Conservation (phyloP, 2,329 filamentous ascomycete species). For the Fusarium pininemorale region DNA sequence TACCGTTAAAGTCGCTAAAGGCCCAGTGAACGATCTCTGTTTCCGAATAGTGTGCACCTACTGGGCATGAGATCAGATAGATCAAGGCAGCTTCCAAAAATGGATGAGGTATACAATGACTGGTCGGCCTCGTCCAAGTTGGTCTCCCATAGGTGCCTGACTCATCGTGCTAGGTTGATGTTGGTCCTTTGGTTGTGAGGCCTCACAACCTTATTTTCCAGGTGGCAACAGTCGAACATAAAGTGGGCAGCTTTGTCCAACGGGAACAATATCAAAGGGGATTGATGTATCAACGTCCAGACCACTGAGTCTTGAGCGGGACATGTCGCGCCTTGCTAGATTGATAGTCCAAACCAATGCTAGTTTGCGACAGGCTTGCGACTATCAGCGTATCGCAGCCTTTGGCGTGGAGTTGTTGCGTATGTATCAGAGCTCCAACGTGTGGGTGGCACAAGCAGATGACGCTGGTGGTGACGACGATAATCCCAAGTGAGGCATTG, state of each 20-base stretch:
- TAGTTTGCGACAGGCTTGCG: background rate
- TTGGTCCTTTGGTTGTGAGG: slow-evolving; percentile 15
- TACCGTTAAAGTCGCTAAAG: slow-evolving; percentile 19
- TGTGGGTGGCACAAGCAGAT: slow-evolving; percentile 34
- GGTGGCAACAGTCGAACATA: slow-evolving; percentile 2
- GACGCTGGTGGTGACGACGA: slow-evolving; percentile 34
- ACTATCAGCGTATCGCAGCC: background rate
- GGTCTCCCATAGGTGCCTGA: slow-evolving; percentile 20
- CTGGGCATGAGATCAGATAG: slow-evolving; percentile 11
- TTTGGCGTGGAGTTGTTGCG: slow-evolving; percentile 8
- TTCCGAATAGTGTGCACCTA: slow-evolving; percentile 5
- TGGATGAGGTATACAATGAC: slow-evolving; percentile 14
- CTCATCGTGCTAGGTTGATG: slow-evolving; percentile 20
- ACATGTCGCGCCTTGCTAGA: background rate
- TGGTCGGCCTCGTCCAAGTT: slow-evolving; percentile 1
- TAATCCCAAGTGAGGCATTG: slow-evolving; percentile 18
- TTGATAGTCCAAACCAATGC: background rate
- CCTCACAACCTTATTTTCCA: slow-evolving; percentile 17
- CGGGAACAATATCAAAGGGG: background rate
- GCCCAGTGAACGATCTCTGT: slow-evolving; percentile 15
- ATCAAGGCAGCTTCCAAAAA: slow-evolving; percentile 3
- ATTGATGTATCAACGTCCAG: background rate
- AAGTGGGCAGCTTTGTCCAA: slow-evolving; percentile 25
- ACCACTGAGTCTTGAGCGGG: background rate
- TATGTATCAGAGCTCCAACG: slow-evolving; percentile 13